These are phyloP conservation scores for Actinomortierella wolfii DNA, from an alignment of 371 early-diverging fungal species.

Conservation along the genomic window DNA sequence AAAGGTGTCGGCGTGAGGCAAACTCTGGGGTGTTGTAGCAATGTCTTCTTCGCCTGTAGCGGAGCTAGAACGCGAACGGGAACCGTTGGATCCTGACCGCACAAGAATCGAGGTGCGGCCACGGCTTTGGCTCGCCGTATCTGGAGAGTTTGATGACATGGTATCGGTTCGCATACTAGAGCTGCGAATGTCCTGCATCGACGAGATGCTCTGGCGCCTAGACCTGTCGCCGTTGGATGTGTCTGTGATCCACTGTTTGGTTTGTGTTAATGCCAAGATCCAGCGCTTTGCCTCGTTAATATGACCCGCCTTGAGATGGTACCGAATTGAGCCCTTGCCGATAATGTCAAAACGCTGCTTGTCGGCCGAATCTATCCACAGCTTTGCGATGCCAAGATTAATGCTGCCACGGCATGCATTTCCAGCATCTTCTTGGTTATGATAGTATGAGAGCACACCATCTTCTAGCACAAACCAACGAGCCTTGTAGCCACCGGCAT, in stretches of 20 bases:
- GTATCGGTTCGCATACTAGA: background rate
- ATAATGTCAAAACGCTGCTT: constrained; percentile 74
- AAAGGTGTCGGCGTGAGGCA: constrained; percentile 37
- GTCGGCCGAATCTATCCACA: constrained; percentile 65
- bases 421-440: constrained; percentile 71
- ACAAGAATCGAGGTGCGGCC: constrained; percentile 14
- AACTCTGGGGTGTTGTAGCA: background rate
- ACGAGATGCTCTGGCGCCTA: constrained; percentile 1
- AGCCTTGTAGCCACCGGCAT: constrained; percentile 77
- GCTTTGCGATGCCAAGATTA: constrained; percentile 66
- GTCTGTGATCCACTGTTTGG: constrained; percentile 65
- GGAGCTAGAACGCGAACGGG: constrained; percentile 34
- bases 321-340: constrained; percentile 72
- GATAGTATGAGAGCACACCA: constrained; percentile 77
- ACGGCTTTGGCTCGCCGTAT: constrained; percentile 4
- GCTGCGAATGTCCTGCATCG: constrained; percentile 32
- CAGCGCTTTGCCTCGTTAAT: constrained; percentile 77
- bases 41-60: constrained; percentile 6
- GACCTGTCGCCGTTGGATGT: constrained; percentile 22
- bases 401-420: constrained; percentile 78
- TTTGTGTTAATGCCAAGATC: constrained; percentile 75
- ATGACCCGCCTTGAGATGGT: constrained; percentile 66
- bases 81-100: constrained; percentile 8
- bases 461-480: constrained; percentile 82
- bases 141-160: too few species aligned